These are phyloP conservation scores for Debaryomyces fabryi DNA, from an alignment of 1,139 yeast species.

Conservation along the genomic window DNA sequence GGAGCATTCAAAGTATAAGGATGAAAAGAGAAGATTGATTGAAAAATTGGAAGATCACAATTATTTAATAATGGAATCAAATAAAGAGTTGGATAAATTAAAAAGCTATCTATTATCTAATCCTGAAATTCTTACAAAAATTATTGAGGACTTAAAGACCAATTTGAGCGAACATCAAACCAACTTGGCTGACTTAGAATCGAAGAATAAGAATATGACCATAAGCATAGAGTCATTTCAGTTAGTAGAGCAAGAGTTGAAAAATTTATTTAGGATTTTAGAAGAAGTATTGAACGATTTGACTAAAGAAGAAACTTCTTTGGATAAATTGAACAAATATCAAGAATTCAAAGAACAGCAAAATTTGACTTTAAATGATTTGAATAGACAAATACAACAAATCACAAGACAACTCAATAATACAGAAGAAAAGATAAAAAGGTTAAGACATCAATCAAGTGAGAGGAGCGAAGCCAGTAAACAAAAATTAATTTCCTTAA, in stretches of 20 bases:
- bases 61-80: slow-evolving; percentile 55
- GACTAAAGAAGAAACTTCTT: slow-evolving; percentile 47
- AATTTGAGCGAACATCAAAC: slow-evolving; percentile 48
- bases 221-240: slow-evolving; percentile 63
- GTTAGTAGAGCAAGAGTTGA: slow-evolving; percentile 56
- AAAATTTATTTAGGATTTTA: slow-evolving; percentile 50
- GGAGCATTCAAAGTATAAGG: slow-evolving; percentile 70
- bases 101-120: slow-evolving; percentile 65
- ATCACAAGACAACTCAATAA: slow-evolving; percentile 54
- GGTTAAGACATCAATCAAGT: slow-evolving; percentile 52
- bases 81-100: slow-evolving; percentile 61
- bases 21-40: slow-evolving; percentile 59
- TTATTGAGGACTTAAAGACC: slow-evolving; percentile 57
- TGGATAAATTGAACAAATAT: slow-evolving; percentile 38
- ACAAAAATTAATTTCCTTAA: slow-evolving; percentile 46
- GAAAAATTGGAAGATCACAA: slow-evolving; percentile 58
- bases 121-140: slow-evolving; percentile 55
- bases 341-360: slow-evolving; percentile 53
- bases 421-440: slow-evolving; percentile 55
- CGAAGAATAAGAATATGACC: slow-evolving; percentile 52
- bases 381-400: slow-evolving; percentile 53
- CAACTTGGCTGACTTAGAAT: slow-evolving; percentile 46
- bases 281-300: slow-evolving; percentile 62
- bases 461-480: slow-evolving; percentile 50
- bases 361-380: slow-evolving; percentile 47